Conservation (phyloP, 2,329 filamentous ascomycete genomes). For the Fusarium falciforme region DNA sequence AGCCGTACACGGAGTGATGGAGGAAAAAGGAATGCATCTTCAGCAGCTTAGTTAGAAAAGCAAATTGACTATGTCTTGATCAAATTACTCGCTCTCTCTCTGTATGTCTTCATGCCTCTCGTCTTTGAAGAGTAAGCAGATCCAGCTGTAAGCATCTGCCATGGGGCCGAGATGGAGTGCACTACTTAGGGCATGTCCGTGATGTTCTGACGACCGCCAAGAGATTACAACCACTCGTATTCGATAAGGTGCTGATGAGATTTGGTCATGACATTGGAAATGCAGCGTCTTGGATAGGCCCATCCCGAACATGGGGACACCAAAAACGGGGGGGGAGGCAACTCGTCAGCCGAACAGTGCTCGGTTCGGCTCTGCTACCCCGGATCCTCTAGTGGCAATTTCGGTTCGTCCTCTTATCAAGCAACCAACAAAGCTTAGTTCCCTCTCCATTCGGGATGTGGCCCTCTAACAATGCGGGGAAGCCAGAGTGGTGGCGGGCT, state of each 20-base stretch:
- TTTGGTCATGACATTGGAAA: background rate
- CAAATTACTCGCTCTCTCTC: background rate
- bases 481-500: background rate
- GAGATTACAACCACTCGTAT: background rate
- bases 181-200: background rate
- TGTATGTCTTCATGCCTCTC: background rate
- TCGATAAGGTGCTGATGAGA: background rate
- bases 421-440: slow-evolving; percentile 10
- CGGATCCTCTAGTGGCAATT: slow-evolving; percentile 8
- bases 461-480: slow-evolving; percentile 11
- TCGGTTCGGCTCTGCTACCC: slow-evolving; percentile 30
- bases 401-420: slow-evolving; percentile 21
- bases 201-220: background rate
- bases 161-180: background rate
- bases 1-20: slow-evolving; percentile 23
- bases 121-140: background rate
- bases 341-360: background rate
- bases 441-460: slow-evolving; percentile 30
- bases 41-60: background rate
- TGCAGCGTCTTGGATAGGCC: background rate
- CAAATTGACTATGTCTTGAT: background rate
- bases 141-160: background rate
- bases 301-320: background rate
- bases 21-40: background rate
- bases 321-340: background rate